Percentiles rank a stretch among this genome's conserved stretches.
These are phyloP conservation scores for Aspergillus sergii DNA, from an alignment of 2,329 filamentous ascomycete genomes.

Conservation along the genomic window DNA sequence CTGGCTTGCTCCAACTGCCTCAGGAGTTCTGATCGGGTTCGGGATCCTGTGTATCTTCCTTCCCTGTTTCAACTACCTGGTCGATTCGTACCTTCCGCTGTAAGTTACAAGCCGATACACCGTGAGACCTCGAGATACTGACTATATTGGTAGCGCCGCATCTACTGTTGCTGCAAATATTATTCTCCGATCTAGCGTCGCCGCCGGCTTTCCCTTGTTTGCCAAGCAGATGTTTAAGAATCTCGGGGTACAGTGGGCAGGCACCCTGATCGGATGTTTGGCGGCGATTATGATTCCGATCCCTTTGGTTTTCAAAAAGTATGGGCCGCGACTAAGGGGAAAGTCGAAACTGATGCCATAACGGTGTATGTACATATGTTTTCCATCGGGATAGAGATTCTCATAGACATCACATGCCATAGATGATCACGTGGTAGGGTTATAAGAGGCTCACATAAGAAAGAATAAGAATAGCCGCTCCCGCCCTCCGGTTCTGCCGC, in stretches of 20 bases:
- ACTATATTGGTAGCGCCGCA: conserved; percentile 42
- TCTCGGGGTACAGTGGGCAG: conserved; percentile 43
- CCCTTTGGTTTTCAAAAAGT: conserved; percentile 33
- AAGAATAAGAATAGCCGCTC: not conserved
- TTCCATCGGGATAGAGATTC: not conserved
- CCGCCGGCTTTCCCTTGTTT: conserved; percentile 41
- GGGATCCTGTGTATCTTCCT: conserved; percentile 33
- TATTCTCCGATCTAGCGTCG: conserved; percentile 44
- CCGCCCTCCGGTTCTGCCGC: not conserved
- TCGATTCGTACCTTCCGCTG: conserved; percentile 41
- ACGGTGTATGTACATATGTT: not conserved
- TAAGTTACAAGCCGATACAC: conserved; percentile 19
- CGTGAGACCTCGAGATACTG: not conserved
- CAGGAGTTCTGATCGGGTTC: conserved; percentile 30
- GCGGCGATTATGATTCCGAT: conserved; percentile 41
- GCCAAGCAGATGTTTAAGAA: conserved; percentile 41
- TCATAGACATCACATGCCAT: not conserved
- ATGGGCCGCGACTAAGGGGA: conserved; percentile 19
- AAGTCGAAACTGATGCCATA: not conserved
- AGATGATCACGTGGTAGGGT: not conserved
- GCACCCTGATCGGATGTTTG: conserved; percentile 40
- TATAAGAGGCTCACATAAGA: not conserved
- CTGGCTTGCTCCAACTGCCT: conserved; percentile 28
- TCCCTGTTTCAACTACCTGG: conserved; percentile 36
- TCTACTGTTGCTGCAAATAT: conserved; percentile 57